Conservation (phyloP, 345 rosid species). For the Eucalyptus curtisii region DNA sequence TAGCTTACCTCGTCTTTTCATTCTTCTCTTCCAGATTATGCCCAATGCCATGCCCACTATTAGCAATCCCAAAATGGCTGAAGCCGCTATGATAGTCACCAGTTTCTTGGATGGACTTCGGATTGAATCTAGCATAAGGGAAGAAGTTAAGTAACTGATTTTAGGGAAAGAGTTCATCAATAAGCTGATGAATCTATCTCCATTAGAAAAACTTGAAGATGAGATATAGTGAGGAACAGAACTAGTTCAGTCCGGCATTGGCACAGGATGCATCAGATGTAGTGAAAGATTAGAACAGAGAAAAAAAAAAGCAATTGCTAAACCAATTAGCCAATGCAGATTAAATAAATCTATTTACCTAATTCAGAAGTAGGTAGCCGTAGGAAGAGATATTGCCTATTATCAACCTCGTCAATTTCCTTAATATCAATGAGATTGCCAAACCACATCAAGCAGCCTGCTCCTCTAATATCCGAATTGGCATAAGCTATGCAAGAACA, state of each 20-base stretch:
- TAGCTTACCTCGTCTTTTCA: neutral
- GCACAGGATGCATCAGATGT: neutral
- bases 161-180: neutral
- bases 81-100: neutral
- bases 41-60: neutral
- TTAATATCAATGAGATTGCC: neutral
- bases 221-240: neutral
- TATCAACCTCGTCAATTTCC: neutral
- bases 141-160: neutral
- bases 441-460: constrained; percentile 21
- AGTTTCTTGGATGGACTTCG: neutral
- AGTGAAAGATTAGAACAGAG: neutral
- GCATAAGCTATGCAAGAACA: constrained; percentile 28
- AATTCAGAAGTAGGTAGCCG: neutral
- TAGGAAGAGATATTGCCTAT: neutral
- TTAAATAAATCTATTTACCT: neutral
- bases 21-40: neutral
- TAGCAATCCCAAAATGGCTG: neutral
- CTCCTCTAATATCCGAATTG: neutral
- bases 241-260: neutral
- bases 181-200: neutral
- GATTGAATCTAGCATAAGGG: neutral
- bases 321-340: neutral
- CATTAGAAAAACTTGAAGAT: neutral
- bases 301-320: neutral